Conservation (phyloP, 2,329 filamentous ascomycete species). For the Sporothrix sp. region DNA sequence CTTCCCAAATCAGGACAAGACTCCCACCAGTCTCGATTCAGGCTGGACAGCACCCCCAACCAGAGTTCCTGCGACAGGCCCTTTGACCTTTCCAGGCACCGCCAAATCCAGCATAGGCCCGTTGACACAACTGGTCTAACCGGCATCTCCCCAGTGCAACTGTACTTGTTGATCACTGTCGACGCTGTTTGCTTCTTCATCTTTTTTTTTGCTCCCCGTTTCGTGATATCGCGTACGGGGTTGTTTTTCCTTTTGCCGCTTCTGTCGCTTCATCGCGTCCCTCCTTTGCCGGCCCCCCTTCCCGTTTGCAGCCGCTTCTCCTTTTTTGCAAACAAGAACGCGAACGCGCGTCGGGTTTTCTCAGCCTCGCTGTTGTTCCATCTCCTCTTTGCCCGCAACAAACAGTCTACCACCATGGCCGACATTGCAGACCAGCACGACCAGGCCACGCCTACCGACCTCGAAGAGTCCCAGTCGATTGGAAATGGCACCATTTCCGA, state of each 20-base stretch:
- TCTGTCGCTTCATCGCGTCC: neutral
- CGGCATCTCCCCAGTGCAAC: slow-evolving; percentile 49
- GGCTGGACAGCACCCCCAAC: slow-evolving; percentile 35
- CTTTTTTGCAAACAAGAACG: neutral
- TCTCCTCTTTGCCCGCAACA: neutral
- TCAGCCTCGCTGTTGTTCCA: neutral
- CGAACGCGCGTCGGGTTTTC: neutral
- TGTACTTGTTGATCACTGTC: slow-evolving; percentile 3
- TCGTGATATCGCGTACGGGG: slow-evolving; percentile 33
- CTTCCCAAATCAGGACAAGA: slow-evolving; percentile 19
- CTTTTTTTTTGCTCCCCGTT: slow-evolving; percentile 23
- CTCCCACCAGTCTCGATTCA: slow-evolving; percentile 39
- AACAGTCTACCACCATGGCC: slow-evolving; percentile 46
- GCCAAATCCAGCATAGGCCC: slow-evolving; percentile 57
- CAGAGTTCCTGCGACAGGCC: slow-evolving; percentile 43
- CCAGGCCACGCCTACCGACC: slow-evolving; percentile 62
- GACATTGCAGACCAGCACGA: slow-evolving; percentile 72
- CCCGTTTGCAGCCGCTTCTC: neutral
- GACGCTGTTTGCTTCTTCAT: neutral
- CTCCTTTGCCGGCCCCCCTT: neutral
- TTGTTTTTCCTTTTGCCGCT: neutral
- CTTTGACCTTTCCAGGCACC: slow-evolving; percentile 40
- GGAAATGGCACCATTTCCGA: slow-evolving; percentile 64
- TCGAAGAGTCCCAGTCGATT: slow-evolving; percentile 60
- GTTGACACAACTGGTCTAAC: slow-evolving; percentile 55